Percentiles rank a stretch among this genome's conserved stretches.
Conservation (phyloP, 805 yeast species). For the Candida krabiensis region DNA sequence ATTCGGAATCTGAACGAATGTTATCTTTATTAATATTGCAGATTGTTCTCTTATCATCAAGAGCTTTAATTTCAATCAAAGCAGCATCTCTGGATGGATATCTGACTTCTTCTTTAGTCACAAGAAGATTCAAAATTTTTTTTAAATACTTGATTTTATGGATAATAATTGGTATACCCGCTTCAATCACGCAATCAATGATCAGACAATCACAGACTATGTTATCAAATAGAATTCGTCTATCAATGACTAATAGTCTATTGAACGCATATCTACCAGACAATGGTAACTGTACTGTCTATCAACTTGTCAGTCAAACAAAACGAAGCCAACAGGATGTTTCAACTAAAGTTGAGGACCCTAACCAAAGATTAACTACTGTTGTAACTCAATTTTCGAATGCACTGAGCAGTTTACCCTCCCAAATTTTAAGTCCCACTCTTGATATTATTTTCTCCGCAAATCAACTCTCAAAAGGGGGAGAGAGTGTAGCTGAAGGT, state of each 20-base stretch:
- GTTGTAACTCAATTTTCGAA: conserved; percentile 74
- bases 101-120: conserved; percentile 77
- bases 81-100: conserved; percentile 87
- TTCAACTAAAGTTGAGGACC: conserved; percentile 51
- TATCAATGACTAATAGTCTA: conserved; percentile 61
- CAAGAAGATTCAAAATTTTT: conserved; percentile 65
- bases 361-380: conserved; percentile 81
- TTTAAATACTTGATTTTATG: conserved; percentile 64
- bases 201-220: conserved; percentile 60
- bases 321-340: conserved; percentile 9
- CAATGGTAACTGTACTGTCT: conserved; percentile 66
- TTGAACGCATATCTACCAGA: conserved; percentile 73
- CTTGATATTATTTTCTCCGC: conserved; percentile 80
- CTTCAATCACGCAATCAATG: conserved; percentile 73
- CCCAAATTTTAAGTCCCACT: conserved; percentile 81
- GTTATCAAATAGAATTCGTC: conserved; percentile 58
- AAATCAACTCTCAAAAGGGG: conserved; percentile 63
- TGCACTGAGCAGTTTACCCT: conserved; percentile 72
- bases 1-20: conserved; percentile 10
- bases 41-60: conserved; percentile 55
- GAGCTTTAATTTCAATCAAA: conserved; percentile 75
- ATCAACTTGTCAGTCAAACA: conserved; percentile 58
- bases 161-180: conserved; percentile 87
- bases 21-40: conserved; percentile 44
- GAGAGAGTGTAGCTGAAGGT: conserved; percentile 76